Evolutionary conservation across 495 filamentous ascomycete species (phyloP).

Genomic region (Trypethelium eluteriae): DNA sequence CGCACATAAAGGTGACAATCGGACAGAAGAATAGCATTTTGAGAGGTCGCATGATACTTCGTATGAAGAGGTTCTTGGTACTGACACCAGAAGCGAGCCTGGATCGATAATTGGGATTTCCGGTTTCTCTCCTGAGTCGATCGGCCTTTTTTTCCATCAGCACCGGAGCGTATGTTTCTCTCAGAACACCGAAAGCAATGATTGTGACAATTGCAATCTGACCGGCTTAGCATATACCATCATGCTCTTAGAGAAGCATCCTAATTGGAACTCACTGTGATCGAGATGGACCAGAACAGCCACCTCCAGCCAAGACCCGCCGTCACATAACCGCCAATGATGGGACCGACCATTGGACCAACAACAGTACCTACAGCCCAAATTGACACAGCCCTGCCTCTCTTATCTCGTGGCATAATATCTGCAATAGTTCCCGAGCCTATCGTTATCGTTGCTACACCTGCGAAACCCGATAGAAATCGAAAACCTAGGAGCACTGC

Average conservation of each 20-base stretch:
- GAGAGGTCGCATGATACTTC: not conserved
- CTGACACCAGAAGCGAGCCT: not conserved
- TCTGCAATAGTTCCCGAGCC: slow-evolving; percentile 54
- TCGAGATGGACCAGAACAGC: slow-evolving; percentile 2
- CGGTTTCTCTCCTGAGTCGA: slow-evolving; percentile 9
- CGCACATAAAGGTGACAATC: slow-evolving; percentile 4
- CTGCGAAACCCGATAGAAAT: slow-evolving; percentile 44
- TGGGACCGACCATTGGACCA: slow-evolving; percentile 45
- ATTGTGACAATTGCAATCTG: slow-evolving; percentile 17
- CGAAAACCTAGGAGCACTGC: slow-evolving; percentile 42
- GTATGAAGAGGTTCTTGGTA: not conserved
- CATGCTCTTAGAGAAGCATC: not conserved
- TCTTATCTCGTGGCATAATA: slow-evolving; percentile 44
- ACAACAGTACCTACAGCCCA: slow-evolving; percentile 60
- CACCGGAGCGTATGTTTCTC: slow-evolving; percentile 5
- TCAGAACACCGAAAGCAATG: not conserved
- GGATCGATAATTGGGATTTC: slow-evolving; percentile 1
- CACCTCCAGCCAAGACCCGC: slow-evolving; percentile 5
- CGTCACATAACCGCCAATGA: not conserved
- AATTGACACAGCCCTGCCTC: slow-evolving; percentile 49
- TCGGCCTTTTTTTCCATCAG: slow-evolving; percentile 4
- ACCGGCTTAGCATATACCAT: not conserved
- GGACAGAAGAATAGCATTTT: slow-evolving; percentile 13
- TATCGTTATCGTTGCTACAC: slow-evolving; percentile 48
- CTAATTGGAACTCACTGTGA: not conserved